Evolutionary conservation across 2,329 filamentous ascomycete species (phyloP).

Genomic region (Paradendryphiella salina): DNA sequence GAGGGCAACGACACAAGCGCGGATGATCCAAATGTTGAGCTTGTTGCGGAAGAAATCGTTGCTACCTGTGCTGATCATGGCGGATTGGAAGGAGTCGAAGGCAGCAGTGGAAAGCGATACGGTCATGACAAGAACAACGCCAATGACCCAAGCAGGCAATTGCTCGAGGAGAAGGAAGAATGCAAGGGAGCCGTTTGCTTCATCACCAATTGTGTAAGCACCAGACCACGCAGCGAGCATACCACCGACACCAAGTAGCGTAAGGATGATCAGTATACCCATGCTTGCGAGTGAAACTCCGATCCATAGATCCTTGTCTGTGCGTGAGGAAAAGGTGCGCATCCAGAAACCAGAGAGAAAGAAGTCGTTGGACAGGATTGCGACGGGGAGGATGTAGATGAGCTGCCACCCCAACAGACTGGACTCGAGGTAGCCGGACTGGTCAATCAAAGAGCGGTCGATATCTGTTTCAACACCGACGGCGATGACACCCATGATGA

Average conservation of each 20-base stretch:
- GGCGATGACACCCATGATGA: conserved; percentile 76
- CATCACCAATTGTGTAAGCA: conserved; percentile 65
- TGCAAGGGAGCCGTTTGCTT: conserved; percentile 66
- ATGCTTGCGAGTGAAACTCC: conserved; percentile 70
- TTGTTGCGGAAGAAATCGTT: conserved; percentile 85
- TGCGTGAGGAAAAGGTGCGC: conserved; percentile 77
- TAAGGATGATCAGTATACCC: conserved; percentile 67
- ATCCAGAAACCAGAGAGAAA: conserved; percentile 86
- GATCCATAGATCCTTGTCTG: conserved; percentile 75
- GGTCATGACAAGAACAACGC: conserved; percentile 79
- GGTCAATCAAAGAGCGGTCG: conserved; percentile 66
- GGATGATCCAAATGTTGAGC: conserved; percentile 74
- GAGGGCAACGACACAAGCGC: conserved; percentile 68
- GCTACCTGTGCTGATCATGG: conserved; percentile 82
- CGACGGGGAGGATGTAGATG: conserved; percentile 80
- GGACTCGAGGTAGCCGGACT: conserved; percentile 69
- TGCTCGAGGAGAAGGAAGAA: conserved; percentile 75
- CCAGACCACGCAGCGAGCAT: conserved; percentile 79
- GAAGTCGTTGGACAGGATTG: conserved; percentile 82
- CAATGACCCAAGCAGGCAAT: conserved; percentile 79
- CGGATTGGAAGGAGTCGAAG: conserved; percentile 79
- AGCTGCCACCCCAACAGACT: conserved; percentile 81
- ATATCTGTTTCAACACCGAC: conserved; percentile 76
- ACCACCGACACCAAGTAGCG: conserved; percentile 72
- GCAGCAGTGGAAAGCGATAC: conserved; percentile 75